Base-by-base conservation (phyloP, 768 basidiomycete genomes). In the Podaxis sp. region DNA sequence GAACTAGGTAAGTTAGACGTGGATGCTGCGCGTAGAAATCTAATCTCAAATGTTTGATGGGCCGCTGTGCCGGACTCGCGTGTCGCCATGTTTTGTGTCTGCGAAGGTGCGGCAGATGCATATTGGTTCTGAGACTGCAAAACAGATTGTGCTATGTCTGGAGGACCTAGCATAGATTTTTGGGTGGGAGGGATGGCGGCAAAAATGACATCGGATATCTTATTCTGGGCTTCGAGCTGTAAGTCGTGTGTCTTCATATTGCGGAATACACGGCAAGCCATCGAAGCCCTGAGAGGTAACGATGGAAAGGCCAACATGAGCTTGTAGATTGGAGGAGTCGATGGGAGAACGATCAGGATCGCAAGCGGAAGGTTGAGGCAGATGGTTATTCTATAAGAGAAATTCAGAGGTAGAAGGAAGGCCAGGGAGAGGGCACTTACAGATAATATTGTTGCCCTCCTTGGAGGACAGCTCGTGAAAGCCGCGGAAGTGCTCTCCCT, bases 401-500 rank as follows among this genome's bases (percentile, higher is more conserved):
- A 49, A 33, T 15, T 15, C 6, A 50, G 15, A 4, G 30, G 26
- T 12, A 24, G 12, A 26, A 20, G 15, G 26, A 37, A 41, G 6
- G 10, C 2, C 36, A 6, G 2, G 24, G 12, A 66, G 44, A 20
- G 7, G 3, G 40, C 13, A 17, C 74, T 64, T 46, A 75, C 76
- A 76, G 60, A 48, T 77, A 77, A 61, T 76, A 75, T 20, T 72
- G 71, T 57, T 75, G 75, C 4, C 76, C 75, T 24, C 72, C 69
- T 50, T 69, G 69, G 0, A 76, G 56, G 17, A 75, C 12, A 0
- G 71, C 72, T 52, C 65, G 61, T 1, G 72, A 68, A 37, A 76
- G 58, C 3, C 62, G 65, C 7, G 73, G 69, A 4, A 73, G 64
- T 22, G 54, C 59, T 37, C 30, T 1, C 64, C 70, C 72, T 2